Base-by-base conservation (phyloP, 305 asterid genomes). In the Rubia tinctorum region DNA sequence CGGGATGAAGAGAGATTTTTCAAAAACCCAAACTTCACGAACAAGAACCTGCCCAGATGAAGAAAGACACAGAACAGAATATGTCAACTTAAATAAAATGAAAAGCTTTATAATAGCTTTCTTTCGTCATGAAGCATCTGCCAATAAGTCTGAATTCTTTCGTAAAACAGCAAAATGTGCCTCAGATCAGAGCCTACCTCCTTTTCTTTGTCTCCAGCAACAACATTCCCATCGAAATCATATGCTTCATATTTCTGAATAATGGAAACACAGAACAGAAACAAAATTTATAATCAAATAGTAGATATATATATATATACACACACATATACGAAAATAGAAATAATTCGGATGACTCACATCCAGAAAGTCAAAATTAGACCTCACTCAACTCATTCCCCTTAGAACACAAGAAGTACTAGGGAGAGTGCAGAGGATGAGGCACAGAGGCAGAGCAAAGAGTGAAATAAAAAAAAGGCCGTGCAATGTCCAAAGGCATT, bases 21-120 rank as follows among this genome's bases (percentile, higher is more conserved):
- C 98, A 66, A 93, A 93, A 75, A 93, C 92, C 98, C 98, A 93
- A 80, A 89, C 83, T 79, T 93, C 98, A 27, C 96, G 97, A 61
- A 93, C 98, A 74, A 88, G 89, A 70, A 93, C 89, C 98, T 93
- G 83, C 49, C 64, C 56, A 42, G 59, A 73, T 34, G 77, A 43
- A 17, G 71, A 58, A 66, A 80, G 56, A 7, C 44, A n/a, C n/a
- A n/a, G n/a, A n/a, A 39, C 40, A 60, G 23, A 17, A 45, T 23
- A 59, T 23, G 30, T 44, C 17, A 8, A 39, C 27, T 18, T 11
- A 30, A 30, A 30, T 30, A 30, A 1, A 4, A 14, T 3, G 44
- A 15, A 30, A 22, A 37, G 37, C 8, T 5, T 34, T 11, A 20
- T 11, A 53, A 53, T n/a, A 58, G 53, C 44, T 68, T 22, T 53